phyloP scores from a whole-genome alignment of 2,329 filamentous ascomycete genomes.

The Fusarium poae region DNA sequence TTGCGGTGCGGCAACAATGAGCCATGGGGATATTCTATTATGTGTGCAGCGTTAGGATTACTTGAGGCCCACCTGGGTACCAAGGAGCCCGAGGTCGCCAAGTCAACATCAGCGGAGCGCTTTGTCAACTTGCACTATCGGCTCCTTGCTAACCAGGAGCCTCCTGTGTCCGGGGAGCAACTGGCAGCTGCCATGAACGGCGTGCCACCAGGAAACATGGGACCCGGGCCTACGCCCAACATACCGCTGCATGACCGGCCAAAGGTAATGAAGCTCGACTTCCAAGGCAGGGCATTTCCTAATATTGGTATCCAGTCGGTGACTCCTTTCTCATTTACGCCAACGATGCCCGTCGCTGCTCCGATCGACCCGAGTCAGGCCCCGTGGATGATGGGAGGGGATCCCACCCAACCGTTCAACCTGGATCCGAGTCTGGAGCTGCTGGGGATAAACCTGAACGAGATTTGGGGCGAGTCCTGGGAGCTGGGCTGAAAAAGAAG shows the following conservation, averaged over 20 bases:
- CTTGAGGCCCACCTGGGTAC: slow-evolving; percentile 70
- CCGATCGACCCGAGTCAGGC: slow-evolving; percentile 53
- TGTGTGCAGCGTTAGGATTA: slow-evolving; percentile 71
- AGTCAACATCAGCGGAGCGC: slow-evolving; percentile 69
- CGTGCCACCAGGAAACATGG: slow-evolving; percentile 44
- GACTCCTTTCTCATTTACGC: slow-evolving; percentile 58
- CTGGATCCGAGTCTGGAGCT: slow-evolving; percentile 67
- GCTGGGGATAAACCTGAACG: slow-evolving; percentile 66
- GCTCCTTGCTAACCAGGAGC: slow-evolving; percentile 67
- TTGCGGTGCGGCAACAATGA: slow-evolving; percentile 73
- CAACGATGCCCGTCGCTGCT: slow-evolving; percentile 53
- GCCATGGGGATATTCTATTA: slow-evolving; percentile 73
- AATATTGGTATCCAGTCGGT: slow-evolving; percentile 56
- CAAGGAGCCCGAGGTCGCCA: slow-evolving; percentile 69
- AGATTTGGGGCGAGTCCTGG: slow-evolving; percentile 67
- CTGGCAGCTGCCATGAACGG: slow-evolving; percentile 45
- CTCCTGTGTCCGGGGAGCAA: slow-evolving; percentile 54
- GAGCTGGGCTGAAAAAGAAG: slow-evolving; percentile 53
- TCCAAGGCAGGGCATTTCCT: slow-evolving; percentile 47
- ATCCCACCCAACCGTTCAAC: slow-evolving; percentile 58
- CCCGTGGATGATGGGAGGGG: slow-evolving; percentile 53
- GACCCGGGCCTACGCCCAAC: slow-evolving; percentile 49
- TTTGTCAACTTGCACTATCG: slow-evolving; percentile 71
- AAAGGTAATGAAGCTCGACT: slow-evolving; percentile 55
- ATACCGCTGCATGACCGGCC: slow-evolving; percentile 55